phyloP scores from a whole-genome alignment of 108 stramenopile species.

The Conticribra weissflogii region DNA sequence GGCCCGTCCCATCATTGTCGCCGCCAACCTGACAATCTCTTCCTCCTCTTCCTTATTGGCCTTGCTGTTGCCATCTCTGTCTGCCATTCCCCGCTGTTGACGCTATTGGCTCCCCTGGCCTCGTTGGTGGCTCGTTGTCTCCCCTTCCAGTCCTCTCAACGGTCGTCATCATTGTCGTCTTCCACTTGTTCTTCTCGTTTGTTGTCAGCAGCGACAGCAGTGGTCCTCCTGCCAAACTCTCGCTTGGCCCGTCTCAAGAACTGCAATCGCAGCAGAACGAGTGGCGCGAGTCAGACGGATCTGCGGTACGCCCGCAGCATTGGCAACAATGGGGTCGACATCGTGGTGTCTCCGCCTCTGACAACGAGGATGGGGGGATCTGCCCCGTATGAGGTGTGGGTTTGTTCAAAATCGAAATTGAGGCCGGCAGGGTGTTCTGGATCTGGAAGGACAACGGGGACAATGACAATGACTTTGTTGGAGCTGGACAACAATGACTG shows the following conservation, averaged over 20 bases:
- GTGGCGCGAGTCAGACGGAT: background rate
- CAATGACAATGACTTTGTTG: background rate
- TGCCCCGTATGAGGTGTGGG: background rate
- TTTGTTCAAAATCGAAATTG: background rate
- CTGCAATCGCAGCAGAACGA: background rate
- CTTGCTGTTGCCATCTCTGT: background rate
- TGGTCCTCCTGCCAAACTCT: background rate
- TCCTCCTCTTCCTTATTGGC: background rate
- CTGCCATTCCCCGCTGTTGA: background rate
- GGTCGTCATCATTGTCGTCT: background rate
- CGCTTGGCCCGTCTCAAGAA: background rate
- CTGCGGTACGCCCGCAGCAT: background rate
- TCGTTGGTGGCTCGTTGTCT: background rate
- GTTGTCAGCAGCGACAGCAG: background rate
- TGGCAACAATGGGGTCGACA: background rate
- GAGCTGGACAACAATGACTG: no score
- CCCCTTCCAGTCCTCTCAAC: background rate
- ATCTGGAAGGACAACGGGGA: background rate
- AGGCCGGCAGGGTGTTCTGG: background rate
- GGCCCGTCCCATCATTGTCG: background rate
- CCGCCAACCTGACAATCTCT: background rate
- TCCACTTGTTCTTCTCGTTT: background rate
- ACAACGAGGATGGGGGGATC: no score
- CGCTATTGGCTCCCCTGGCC: background rate
- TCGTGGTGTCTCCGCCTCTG: no score